Base-by-base conservation (phyloP, 768 basidiomycete genomes). In the Cystobasidiopsis lactophilus region DNA sequence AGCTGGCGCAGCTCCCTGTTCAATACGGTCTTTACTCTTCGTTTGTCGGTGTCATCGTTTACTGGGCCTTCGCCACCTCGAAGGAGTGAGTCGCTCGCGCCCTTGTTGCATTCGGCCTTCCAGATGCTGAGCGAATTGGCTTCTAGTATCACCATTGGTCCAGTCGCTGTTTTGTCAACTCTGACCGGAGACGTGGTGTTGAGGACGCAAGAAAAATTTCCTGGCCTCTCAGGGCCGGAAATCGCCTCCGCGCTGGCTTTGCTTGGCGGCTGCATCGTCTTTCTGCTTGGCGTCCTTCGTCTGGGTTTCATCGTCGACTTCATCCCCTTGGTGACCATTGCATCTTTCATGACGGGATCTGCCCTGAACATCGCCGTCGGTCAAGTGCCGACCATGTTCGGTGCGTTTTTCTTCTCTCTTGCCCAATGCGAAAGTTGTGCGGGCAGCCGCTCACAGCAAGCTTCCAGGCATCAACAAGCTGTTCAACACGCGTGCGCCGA, bases 111-210 rank as follows among this genome's bases (percentile, higher is more conserved):
- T 38, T 7, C 10, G 10, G 21, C 18, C 31, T 21, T 50, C 49
- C 37, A 35, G 33, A 35, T 16, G 7, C 33, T 16, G 33, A 7
- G 16, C 7, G 33, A 37, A 9, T 10, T 19, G 9, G n/a, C 40
- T 9, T 19, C 7, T 10, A 43, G 35, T 43, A 61, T 98, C 39
- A 89, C 86, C n/a, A 96, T 98, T 59, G 93, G 93, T 47, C 93
- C 93, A 2, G 91, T 96, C 59, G 91, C 93, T 7, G 91, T 98
- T 64, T 93, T 98, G 88, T 89, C 85, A 2, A 74, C 93, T 48
- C 81, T 82, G 19, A 76, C 78, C 18, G 74, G 84, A 7, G 77
- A 84, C 64, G 77, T 95, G 58, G 82, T 95, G 63, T 69, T 72
- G 14, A 66, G 73, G 33, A 76, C 93, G 50, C 62, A 79, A 40